phyloP scores from a whole-genome alignment of 768 basidiomycete genomes.

The Tylopilus plumbeoviolaceoides region DNA sequence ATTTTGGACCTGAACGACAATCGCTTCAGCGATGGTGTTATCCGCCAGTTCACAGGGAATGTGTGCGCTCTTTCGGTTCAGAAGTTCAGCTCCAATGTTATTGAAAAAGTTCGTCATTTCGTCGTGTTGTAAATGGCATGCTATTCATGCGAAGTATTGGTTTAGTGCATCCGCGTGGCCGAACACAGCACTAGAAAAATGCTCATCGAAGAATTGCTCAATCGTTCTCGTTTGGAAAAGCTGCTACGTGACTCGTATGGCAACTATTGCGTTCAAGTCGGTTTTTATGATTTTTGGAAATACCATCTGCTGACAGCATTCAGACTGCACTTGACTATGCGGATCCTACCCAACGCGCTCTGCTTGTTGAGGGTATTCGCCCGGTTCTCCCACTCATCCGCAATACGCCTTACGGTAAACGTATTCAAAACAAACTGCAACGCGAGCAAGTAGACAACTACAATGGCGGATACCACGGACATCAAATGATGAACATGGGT shows the following conservation, averaged over 20 bases:
- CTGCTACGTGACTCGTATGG: conserved; percentile 94
- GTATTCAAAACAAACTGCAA: conserved; percentile 97
- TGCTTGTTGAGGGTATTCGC: conserved; percentile 95
- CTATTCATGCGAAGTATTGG: not conserved
- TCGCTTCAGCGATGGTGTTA: conserved; percentile 95
- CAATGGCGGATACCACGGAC: conserved; percentile 52
- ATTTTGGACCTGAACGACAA: conserved; percentile 98
- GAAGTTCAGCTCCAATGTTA: conserved; percentile 99
- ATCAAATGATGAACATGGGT: conserved; percentile 55
- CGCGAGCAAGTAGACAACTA: conserved; percentile 83
- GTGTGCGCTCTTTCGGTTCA: conserved; percentile 97
- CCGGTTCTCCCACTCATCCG: conserved; percentile 98
- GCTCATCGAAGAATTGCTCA: conserved; percentile 91
- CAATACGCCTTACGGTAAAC: conserved; percentile 99
- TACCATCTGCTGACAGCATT: conserved; percentile 12
- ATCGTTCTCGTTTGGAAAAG: conserved; percentile 93
- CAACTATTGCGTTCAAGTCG: conserved; percentile 89
- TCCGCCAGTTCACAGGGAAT: conserved; percentile 96
- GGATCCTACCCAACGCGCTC: conserved; percentile 85
- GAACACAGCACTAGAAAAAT: conserved; percentile 93
- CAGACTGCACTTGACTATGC: conserved; percentile 98
- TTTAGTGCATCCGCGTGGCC: conserved; percentile 83
- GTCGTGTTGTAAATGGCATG: not conserved
- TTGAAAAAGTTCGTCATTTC: conserved; percentile 71
- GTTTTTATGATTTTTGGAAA: conserved; percentile 17